A percentile compares a stretch with the other conserved stretches of the same genome.
These are phyloP conservation scores for Aspergillus fumigatus DNA, from an alignment of 2,329 filamentous ascomycete genomes.

Conservation along the genomic window DNA sequence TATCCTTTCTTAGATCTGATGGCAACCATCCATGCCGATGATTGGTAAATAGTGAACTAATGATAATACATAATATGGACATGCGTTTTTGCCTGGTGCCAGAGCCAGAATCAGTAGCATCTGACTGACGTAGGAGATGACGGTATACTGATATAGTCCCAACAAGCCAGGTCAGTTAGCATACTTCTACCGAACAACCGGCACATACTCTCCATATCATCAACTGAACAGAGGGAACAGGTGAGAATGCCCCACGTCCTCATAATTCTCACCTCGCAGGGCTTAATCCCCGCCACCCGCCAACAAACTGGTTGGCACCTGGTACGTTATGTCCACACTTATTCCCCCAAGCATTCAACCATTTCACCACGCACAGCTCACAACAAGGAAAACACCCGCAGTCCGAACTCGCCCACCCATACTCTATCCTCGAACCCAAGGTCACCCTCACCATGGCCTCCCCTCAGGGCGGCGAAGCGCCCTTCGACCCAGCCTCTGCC, in stretches of 20 bases:
- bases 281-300: constrained; percentile 35
- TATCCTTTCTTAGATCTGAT: not conserved
- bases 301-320: constrained; percentile 64
- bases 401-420: constrained; percentile 58
- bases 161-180: not conserved
- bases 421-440: constrained; percentile 50
- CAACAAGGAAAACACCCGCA: constrained; percentile 12
- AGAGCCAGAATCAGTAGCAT: not conserved
- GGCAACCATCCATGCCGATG: not conserved
- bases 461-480: constrained; percentile 54
- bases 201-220: not conserved
- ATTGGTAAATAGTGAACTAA: not conserved
- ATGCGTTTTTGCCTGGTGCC: not conserved
- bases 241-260: constrained; percentile 51
- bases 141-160: not conserved
- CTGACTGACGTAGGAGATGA: not conserved
- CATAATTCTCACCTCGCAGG: constrained; percentile 62
- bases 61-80: not conserved
- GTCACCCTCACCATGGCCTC: constrained; percentile 53
- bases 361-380: not conserved
- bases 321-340: constrained; percentile 33
- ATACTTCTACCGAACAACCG: not conserved
- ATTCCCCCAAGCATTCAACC: too few species aligned
- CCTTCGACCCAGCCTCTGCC: constrained; percentile 56
- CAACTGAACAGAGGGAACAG: not conserved